These are phyloP conservation scores for Prunus yedoensis DNA, from an alignment of 331 rosid species.

Conservation along the genomic window DNA sequence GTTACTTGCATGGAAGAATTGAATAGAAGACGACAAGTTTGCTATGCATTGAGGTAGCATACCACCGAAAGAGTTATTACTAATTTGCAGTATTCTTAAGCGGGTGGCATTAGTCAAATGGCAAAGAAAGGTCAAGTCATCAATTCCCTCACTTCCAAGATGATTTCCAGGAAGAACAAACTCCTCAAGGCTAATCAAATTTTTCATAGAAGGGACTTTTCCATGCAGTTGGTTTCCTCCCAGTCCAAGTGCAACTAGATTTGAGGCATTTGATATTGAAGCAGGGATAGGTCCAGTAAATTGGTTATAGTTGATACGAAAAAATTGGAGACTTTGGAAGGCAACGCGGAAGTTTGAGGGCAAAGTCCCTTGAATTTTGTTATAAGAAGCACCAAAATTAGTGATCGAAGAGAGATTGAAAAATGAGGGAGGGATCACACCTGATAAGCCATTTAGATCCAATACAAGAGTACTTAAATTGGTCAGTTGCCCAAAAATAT, in stretches of 20 bases:
- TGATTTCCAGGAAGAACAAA: background rate
- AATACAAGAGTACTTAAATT: rapidly evolving
- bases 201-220: background rate
- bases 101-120: background rate
- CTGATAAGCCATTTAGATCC: background rate
- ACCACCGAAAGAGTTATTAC: background rate
- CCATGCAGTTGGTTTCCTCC: background rate
- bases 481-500: background rate
- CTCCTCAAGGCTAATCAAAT: background rate
- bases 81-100: rapidly evolving
- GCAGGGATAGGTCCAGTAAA: background rate
- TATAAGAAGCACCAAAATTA: rapidly evolving
- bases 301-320: rapidly evolving
- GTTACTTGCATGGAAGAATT: rapidly evolving
- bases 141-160: background rate
- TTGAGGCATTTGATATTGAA: constrained; percentile 19
- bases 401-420: background rate
- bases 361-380: background rate
- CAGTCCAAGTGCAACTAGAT: rapidly evolving
- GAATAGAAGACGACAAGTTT: constrained; percentile 2
- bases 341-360: background rate
- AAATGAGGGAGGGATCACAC: background rate
- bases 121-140: background rate
- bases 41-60: background rate
- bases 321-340: background rate